Base-by-base conservation (phyloP, 129 eudicot genomes). In the Cynara cardunculus region DNA sequence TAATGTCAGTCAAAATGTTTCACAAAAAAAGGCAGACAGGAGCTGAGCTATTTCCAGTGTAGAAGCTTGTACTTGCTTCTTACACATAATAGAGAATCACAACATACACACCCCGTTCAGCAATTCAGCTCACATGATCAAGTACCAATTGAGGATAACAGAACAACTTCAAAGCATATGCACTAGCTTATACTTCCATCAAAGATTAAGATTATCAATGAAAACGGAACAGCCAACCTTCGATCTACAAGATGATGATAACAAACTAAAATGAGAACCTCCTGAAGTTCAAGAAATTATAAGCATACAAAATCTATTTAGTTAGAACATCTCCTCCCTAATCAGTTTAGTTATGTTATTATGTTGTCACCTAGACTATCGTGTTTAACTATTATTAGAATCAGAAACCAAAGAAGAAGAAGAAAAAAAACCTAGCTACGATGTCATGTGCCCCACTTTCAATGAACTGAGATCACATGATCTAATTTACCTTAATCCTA, bases 61-160 rank as follows among this genome's bases (percentile, higher is more conserved):
- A 71, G 18, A 19, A 71, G 14, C 34, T 71, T 71, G 75, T 71
- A 70, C 31, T 69, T 70, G 44, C 74, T 70, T 27, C 46, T 5
- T 18, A 70, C 74, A 70, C 46, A 70, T 70, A 35, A 70, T 30
- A 16, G 12, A 67, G 21, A 35, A 70, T 31, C 39, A 31, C 74
- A 70, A 30, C 46, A 70, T 46, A 70, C 44, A 69, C 25, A 0
- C 5, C 74, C 65, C 21, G 5, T 70, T 70, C 25, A 70, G 41
- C 74, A 19, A 32, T 71, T 24, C 37, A 71, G 59, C 75, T 71
- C 75, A 35, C 75, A 71, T 71, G 75, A 71, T 13, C 75, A 35
- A 19, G 53, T 19, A 71, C 59, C n/a, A 19, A 71, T 35, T n/a
- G 35, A 16, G 64, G 64, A 53, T 53, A 24, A 53, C 24, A 53